These are phyloP conservation scores for Trichosanthes truncata DNA, from an alignment of 306 rosid species.

Conservation along the genomic window DNA sequence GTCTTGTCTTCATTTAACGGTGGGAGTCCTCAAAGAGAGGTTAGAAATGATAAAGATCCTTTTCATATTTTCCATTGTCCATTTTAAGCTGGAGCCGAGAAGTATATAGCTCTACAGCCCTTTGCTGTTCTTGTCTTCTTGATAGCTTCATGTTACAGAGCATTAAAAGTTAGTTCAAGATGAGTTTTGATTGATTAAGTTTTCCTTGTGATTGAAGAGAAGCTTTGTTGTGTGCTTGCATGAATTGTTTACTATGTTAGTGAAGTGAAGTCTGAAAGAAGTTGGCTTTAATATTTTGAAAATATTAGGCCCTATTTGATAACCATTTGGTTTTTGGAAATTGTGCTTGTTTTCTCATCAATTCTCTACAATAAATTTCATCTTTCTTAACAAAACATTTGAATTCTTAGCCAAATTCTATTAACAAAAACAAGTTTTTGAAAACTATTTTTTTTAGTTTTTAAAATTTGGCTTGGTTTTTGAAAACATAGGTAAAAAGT, in stretches of 20 bases:
- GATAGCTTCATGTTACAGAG: not conserved
- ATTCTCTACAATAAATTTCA: no score
- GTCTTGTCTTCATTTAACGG: conserved; percentile 51
- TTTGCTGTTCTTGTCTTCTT: not conserved
- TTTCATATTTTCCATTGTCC: not conserved
- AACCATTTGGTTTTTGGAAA: no score
- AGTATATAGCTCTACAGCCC: not conserved
- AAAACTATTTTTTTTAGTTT: no score
- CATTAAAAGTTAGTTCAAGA: not conserved
- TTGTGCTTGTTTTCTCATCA: no score
- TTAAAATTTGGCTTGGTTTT: no score
- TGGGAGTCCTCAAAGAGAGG: conserved; percentile 83
- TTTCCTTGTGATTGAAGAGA: not conserved
- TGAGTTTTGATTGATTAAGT: not conserved
- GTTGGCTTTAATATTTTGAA: not conserved
- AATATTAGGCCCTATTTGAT: no score
- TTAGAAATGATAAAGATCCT: conserved; percentile 17
- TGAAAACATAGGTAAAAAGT: no score
- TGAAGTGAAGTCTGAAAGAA: not conserved
- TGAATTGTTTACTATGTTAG: not conserved
- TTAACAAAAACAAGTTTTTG: no score
- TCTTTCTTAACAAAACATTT: no score
- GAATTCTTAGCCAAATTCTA: no score
- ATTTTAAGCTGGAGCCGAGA: not conserved
- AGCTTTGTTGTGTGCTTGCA: not conserved